phyloP scores from a whole-genome alignment of 176 grass and related monocot genomes.

The Oryza australiensis region DNA sequence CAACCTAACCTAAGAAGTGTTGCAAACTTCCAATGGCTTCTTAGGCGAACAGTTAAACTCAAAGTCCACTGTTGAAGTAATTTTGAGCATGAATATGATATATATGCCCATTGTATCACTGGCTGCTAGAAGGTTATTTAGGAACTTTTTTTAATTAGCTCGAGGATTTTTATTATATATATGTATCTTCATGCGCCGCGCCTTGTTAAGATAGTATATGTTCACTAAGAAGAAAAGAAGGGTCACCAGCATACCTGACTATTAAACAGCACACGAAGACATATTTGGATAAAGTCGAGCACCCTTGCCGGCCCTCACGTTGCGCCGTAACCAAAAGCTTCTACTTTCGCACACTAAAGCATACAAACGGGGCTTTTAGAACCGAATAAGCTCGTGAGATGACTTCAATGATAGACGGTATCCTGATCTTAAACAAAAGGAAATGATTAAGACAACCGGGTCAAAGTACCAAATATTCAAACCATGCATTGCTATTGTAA shows the following conservation, averaged over 20 bases:
- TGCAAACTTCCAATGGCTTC: not conserved
- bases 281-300: not conserved
- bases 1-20: too few relatives aligned
- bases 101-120: not conserved
- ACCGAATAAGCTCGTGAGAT: not conserved
- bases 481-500: constrained; percentile 29
- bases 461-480: not conserved
- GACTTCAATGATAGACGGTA: not conserved
- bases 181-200: not conserved
- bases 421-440: not conserved
- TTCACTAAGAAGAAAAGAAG: not conserved
- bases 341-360: not conserved
- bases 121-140: not conserved
- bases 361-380: not conserved
- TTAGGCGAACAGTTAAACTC: not conserved
- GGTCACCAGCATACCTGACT: not conserved
- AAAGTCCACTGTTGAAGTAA: not conserved
- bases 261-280: not conserved
- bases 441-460: constrained; percentile 17
- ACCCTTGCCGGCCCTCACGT: not conserved
- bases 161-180: not conserved
- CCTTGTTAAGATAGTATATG: not conserved
- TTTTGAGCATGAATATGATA: not conserved
- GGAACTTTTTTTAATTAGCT: not conserved
- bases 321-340: not conserved